These are phyloP conservation scores for Backusella parvicylindrica DNA, from an alignment of 192 early-diverging fungal species.

Conservation along the genomic window DNA sequence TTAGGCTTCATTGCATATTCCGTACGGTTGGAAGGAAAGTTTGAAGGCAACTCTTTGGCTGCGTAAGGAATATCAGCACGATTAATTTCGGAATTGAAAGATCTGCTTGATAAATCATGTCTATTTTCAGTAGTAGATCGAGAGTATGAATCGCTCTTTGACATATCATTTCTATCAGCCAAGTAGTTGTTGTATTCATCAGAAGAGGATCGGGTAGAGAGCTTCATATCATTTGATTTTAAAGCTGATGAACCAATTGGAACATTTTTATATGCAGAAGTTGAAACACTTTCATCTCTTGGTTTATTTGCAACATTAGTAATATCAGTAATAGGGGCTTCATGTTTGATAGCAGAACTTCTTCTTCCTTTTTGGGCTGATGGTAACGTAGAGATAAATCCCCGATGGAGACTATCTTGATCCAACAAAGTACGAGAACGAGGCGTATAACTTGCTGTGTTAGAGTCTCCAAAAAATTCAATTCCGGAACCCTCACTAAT, in stretches of 20 bases:
- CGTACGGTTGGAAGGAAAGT: not conserved
- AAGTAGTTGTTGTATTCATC: not conserved
- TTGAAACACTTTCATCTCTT: not conserved
- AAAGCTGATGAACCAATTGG: not conserved
- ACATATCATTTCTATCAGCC: not conserved
- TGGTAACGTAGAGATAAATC: not conserved
- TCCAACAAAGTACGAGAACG: not conserved
- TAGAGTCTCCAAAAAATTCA: not conserved
- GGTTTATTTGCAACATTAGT: not conserved
- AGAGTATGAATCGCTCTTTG: not conserved
- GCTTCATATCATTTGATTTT: not conserved
- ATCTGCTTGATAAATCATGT: not conserved
- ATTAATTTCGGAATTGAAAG: not conserved
- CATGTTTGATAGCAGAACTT: not conserved
- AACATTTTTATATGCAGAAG: not conserved
- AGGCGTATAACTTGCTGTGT: not conserved
- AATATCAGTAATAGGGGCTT: not conserved
- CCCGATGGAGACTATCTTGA: not conserved
- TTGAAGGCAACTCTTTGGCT: not conserved
- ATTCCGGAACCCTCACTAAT: not conserved
- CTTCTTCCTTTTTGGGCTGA: not conserved
- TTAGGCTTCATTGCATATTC: not conserved
- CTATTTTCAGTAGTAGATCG: slow-evolving; percentile 1
- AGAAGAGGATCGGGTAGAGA: not conserved
- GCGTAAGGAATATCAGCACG: not conserved